Evolutionary conservation across 352 stramenopile genomes (phyloP), one percentile per base, ranked within the genome.

Genomic region (Paralagenidium karlingii): DNA sequence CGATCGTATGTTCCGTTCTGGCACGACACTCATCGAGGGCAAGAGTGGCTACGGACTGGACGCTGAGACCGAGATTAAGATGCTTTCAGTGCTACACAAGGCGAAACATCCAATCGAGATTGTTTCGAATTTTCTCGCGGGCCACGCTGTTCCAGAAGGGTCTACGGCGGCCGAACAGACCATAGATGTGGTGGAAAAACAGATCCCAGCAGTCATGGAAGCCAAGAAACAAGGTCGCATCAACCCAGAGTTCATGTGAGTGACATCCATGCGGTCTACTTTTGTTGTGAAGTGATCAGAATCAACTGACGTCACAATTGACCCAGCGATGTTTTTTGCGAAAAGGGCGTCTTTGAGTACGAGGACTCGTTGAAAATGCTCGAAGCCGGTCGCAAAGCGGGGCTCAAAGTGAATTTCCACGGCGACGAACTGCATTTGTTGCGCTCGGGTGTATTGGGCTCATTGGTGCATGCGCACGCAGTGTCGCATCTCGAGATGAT

Each of bases 21-120:
- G 77, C 24, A 88, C 77, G 30, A 91, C 74, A 20, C 54, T 85
- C 21, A 70, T 81, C 34, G 74, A 91, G 37, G 73, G 68, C 47
- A 91, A 91, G 60, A 85, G 68, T 31, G 74, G 77, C 24, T 91
- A 91, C 38, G 77, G 77, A 13, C 58, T 91, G n/a, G 77, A 87
- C 34, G 66, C 69, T 1, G 71, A 78, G 15, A 80, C 75, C 12
- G 74, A 91, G 46, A 52, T 91, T 38, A 91, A 91, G 55, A 83
- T 91, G 71, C 65, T 91, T 24, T 58, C 62, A n/a, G 74, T 91
- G 51, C 37, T 91, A 18, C 70, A 87, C 44, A 68, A 56, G 1
- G 61, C 63, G 7, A 66, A 53, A 10, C 61, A 68, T 40, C 56
- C 71, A 1, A 64, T 88, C 22, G 71, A 86, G 51, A 82, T 91